Base-by-base conservation (phyloP, 2,329 filamentous ascomycete species). In the Diaporthe sp. region DNA sequence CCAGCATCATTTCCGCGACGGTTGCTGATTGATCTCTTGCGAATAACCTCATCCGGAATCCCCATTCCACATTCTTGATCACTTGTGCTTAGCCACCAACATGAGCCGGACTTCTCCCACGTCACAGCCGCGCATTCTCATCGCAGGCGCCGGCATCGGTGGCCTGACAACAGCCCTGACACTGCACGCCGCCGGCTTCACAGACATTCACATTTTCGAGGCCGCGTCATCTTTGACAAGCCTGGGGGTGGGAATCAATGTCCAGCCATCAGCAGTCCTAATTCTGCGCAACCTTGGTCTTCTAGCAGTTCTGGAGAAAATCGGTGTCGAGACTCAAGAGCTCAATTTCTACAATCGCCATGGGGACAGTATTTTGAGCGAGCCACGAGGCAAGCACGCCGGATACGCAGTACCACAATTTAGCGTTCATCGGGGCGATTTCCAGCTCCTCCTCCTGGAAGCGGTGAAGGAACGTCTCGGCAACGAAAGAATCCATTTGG, bases 191-290 rank as follows among this genome's bases (percentile, higher is more conserved):
- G 76, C 77, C 27, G 80, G 80, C 42, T 82, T 84, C 75, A 84
- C 78, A n/a, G 80, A 86, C 77, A 83, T 87, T 65, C 78, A 83
- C 55, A 80, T 86, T 32, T 86, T 84, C 76, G 85, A 87, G 75
- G 82, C 85, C 3, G 82, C 83, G 10, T 80, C 80, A 2, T 79
- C 81, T n/a, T 79, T 86, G 12, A 84, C 83, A 9, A 83, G 84
- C 9, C 79, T 86, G 8, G 85, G 85, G 8, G 84, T 86, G 0
- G 85, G 85, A 5, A 87, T 87, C 78, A 87, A 87, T 69, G 82
- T 86, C 2, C 85, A 87, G 72, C 85, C 85, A 0, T 85, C 84
- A 5, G 85, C 85, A 2, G 84, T 86, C 0, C 78, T 87, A 10
- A 84, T 86, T 32, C 78, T 87, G 32, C 81, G 84, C 17, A 85